Base-by-base conservation (phyloP, 73 alveolate species). In the Paramecium biaurelia region DNA sequence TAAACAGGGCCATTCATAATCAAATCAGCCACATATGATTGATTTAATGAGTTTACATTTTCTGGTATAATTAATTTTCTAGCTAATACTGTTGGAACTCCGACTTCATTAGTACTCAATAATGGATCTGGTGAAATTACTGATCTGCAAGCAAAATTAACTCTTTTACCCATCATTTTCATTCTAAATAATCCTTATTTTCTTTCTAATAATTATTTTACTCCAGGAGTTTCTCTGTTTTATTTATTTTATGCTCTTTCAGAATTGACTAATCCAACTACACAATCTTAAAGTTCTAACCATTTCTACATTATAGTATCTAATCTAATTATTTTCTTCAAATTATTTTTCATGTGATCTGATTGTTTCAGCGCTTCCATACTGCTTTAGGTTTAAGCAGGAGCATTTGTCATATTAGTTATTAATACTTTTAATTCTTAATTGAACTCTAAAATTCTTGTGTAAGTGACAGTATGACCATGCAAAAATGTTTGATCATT, bases 101-200 rank as follows among this genome's bases (percentile, higher is more conserved):
- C 99, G 53, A 98, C 98, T 95, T 99, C 99, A 57, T 98, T 99
- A 32, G 99, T 97, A 74, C 97, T 97, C 34, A 99, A 96, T 82
- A 97, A 93, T 28, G 99, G 99, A 92, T 99, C 99, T 10, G 99
- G 99, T 28, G 99, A 95, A 59, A 99, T 99, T 26, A 99, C 99
- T 57, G 99, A 94, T 59, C 99, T 95, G 45, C 99, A 99, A 5
- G 99, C 99, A 94, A 96, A 97, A 93, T 98, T 98, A 21, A 98
- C 99, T 93, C 99, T 95, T 96, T 99, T 99, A 21, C 99, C 99
- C 99, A 99, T 99, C 99, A 99, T 99, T 94, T 99, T 99, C 99
- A 99, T 98, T 96, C 99, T 97, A 92, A 99, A 95, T 56, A 99
- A 93, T 7, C 99, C 99, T 94, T 97, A 99, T 93, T 98, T 99